Base-by-base conservation (phyloP, 2,329 filamentous ascomycete species). In the Zarea fungicola region DNA sequence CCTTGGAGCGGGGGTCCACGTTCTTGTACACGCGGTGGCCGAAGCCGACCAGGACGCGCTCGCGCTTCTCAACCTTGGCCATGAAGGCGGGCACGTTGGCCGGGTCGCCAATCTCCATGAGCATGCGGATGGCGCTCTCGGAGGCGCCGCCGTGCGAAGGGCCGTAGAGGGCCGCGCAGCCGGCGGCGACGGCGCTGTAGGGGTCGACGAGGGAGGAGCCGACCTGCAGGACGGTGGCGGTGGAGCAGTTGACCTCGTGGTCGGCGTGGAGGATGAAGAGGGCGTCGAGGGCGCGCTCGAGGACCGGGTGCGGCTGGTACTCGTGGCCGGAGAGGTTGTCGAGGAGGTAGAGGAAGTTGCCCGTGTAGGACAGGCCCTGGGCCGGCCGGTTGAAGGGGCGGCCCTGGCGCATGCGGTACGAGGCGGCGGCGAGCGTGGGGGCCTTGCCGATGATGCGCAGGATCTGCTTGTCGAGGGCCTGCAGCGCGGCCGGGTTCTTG, bases 121-220 rank as follows among this genome's bases (percentile, higher is more conserved):
- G 64, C 67, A 74, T 75, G 41, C 74, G 71, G 57, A 80, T 78
- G 0, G 77, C 78, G 19, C 73, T 71, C 54, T 81, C 78, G 0
- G 75, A 77, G 3, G 78, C 78, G n/a, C 78, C 78, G 48, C 77
- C 78, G 60, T 82, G 78, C 0, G 78, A 74, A 0, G 77, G 77
- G 0, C 78, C 78, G 54, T 79, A 78, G 3, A 75, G 68, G 0
- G 75, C 75, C 1, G 77, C 70, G n/a, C 74, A 72, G 5, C 76
- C 68, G 0, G 76, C 74, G 1, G 76, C 64, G 11, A 80, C 73
- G 16, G 76, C 68, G 54, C 72, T 77, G 52, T 68, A 80, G 0
- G 78, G 77, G 55, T 81, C 79, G 0, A 80, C 73, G 10, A 81
- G 61, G 0, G 75, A 76, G 48, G 73, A 77, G 7, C 78, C 76